Conservation (phyloP, 2,329 filamentous ascomycete genomes). For the Penicillium polonicum region DNA sequence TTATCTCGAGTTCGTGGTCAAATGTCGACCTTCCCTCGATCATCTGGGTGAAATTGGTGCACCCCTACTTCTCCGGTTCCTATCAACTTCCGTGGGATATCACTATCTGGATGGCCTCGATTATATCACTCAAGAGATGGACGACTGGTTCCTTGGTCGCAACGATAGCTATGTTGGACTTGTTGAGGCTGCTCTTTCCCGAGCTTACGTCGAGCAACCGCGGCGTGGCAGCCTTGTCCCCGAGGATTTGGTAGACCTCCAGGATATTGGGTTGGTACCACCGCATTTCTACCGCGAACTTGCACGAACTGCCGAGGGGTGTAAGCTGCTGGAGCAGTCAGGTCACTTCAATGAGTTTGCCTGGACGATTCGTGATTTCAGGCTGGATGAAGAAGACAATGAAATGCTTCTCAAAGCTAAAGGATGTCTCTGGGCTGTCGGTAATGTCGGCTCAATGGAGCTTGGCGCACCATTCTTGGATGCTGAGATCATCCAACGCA, state of each 20-base stretch:
- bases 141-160: conserved; percentile 96
- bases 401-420: conserved; percentile 93
- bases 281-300: conserved; percentile 97
- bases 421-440: conserved; percentile 94
- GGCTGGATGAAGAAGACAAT: conserved; percentile 77
- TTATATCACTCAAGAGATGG: conserved; percentile 99
- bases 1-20: conserved; percentile 92
- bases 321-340: conserved; percentile 82
- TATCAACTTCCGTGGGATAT: conserved; percentile 95
- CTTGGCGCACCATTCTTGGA: conserved; percentile 90
- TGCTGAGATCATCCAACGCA: conserved; percentile 80
- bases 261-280: conserved; percentile 66
- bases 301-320: conserved; percentile 88
- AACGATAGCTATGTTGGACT: conserved; percentile 95
- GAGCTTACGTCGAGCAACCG: conserved; percentile 65
- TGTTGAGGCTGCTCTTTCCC: conserved; percentile 91
- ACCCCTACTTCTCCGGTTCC: conserved; percentile 82
- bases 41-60: conserved; percentile 96
- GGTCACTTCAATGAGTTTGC: conserved; percentile 96
- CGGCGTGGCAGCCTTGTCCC: conserved; percentile 51
- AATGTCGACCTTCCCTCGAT: conserved; percentile 89
- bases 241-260: conserved; percentile 60
- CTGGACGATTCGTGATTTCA: conserved; percentile 81
- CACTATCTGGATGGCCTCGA: conserved; percentile 95
- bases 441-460: conserved; percentile 98